These are phyloP conservation scores for Ascosphaera apis DNA, from an alignment of 2,329 filamentous ascomycete genomes.

Conservation along the genomic window DNA sequence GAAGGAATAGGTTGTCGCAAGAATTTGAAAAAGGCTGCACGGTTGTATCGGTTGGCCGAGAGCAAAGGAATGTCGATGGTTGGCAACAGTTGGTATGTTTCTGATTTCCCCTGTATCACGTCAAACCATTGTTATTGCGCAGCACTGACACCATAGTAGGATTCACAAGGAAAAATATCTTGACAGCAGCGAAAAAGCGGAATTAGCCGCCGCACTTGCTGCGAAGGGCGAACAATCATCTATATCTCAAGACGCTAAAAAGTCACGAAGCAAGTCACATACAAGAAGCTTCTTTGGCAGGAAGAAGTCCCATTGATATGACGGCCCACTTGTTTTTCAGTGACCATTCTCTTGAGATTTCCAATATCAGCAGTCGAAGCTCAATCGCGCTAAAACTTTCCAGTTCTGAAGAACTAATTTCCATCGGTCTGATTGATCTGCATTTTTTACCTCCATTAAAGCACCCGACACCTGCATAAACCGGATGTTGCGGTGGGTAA, in stretches of 20 bases:
- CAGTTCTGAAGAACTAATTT: no score
- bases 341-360: no score
- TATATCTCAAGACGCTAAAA: slow-evolving; percentile 31
- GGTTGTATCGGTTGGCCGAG: slow-evolving; percentile 74
- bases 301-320: slow-evolving; percentile 21
- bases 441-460: no score
- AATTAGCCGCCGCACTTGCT: no score
- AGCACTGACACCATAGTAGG: slow-evolving; percentile 27
- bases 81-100: slow-evolving; percentile 81
- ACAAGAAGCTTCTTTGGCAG: slow-evolving; percentile 50
- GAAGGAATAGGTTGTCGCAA: slow-evolving; percentile 89
- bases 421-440: no score
- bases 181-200: slow-evolving; percentile 32
- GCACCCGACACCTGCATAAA: no score
- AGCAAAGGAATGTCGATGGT: slow-evolving; percentile 92
- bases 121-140: slow-evolving; percentile 1
- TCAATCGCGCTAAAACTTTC: no score
- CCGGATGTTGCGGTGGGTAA: no score
- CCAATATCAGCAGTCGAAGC: no score
- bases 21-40: slow-evolving; percentile 80
- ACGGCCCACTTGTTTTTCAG: no score
- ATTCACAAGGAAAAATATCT: slow-evolving; percentile 91
- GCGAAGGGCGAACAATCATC: no score
- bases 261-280: slow-evolving; percentile 51
- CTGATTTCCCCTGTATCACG: neutral